Evolutionary conservation across 345 rosid species (phyloP).

Genomic region (Murraya paniculata): DNA sequence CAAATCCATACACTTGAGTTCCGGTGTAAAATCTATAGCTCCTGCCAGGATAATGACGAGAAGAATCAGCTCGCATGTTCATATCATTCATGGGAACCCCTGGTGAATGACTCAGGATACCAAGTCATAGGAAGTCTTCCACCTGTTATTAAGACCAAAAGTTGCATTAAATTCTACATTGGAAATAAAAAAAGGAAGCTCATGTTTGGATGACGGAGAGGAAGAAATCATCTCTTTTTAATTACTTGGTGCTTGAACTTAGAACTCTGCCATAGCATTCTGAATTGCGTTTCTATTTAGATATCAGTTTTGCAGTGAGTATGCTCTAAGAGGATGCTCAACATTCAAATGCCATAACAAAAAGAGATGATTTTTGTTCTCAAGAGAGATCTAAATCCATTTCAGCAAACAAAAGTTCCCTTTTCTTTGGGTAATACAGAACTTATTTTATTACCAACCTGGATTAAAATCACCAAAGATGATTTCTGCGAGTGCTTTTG

Average conservation of each 20-base stretch:
- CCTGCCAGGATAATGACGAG: constrained; percentile 82
- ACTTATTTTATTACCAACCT: constrained; percentile 43
- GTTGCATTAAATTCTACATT: constrained; percentile 7
- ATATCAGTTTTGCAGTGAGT: neutral
- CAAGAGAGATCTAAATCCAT: neutral
- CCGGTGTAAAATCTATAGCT: constrained; percentile 85
- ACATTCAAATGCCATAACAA: neutral
- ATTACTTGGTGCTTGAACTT: neutral
- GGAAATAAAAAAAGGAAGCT: neutral
- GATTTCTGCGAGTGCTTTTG: constrained; percentile 75
- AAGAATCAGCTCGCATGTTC: constrained; percentile 78
- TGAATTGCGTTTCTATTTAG: neutral
- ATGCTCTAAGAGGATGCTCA: constrained; percentile 4
- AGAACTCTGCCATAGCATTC: neutral
- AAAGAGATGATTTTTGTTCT: constrained; percentile 1
- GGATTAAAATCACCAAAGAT: constrained; percentile 85
- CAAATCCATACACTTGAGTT: constrained; percentile 57
- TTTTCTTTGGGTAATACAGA: neutral
- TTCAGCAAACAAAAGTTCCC: constrained; percentile 1
- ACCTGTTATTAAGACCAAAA: constrained; percentile 42
- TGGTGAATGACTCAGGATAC: constrained; percentile 79
- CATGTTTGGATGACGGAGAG: neutral
- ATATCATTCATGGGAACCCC: constrained; percentile 74
- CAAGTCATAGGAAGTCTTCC: constrained; percentile 92
- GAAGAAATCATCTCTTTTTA: neutral